phyloP scores from a whole-genome alignment of 129 eudicot genomes.

The Calendula officinalis region DNA sequence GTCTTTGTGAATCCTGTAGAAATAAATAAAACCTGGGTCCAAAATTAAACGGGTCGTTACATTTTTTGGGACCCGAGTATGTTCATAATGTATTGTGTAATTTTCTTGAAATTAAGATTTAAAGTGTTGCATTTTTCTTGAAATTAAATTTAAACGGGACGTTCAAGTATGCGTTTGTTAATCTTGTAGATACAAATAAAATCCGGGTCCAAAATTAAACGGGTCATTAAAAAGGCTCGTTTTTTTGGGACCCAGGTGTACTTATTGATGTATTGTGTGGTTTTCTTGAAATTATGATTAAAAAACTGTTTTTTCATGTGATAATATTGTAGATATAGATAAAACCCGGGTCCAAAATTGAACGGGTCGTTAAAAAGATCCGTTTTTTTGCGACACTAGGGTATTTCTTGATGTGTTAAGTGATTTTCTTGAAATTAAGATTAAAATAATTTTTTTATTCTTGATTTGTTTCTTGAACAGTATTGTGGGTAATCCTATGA shows the following conservation, averaged over 20 bases:
- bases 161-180: constrained; percentile 62
- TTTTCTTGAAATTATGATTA: neutral
- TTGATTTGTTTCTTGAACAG: constrained; percentile 36
- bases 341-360: constrained; percentile 8
- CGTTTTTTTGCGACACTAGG: too few species aligned
- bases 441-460: too few species aligned
- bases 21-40: constrained; percentile 3
- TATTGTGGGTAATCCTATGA: constrained; percentile 70
- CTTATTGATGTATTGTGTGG: neutral
- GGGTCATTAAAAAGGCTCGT: neutral
- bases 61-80: constrained; percentile 3
- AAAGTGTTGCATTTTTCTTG: neutral
- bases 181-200: neutral
- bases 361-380: too few species aligned
- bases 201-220: constrained; percentile 10
- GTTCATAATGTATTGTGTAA: neutral
- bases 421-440: too few species aligned
- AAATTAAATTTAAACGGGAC: constrained; percentile 27
- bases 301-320: constrained; percentile 13
- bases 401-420: too few species aligned
- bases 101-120: neutral
- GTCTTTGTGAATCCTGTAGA: constrained; percentile 23
- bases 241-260: constrained; percentile 8
- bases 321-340: neutral
- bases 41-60: neutral